Conservation (phyloP, 305 asterid species). For the Fraxinus sp. region DNA sequence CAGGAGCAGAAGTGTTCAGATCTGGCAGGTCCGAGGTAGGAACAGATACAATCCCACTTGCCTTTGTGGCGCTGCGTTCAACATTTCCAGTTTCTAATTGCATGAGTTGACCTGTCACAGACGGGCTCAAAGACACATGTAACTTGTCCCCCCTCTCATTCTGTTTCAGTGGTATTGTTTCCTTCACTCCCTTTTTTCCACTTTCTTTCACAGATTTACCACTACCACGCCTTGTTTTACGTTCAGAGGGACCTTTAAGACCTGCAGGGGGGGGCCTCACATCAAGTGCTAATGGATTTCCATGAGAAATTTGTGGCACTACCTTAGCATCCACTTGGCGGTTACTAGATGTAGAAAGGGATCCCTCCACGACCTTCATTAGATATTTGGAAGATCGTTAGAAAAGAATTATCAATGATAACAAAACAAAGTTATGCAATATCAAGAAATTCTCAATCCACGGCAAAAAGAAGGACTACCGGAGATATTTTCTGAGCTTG, state of each 20-base stretch:
- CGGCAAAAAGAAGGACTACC: constrained; percentile 39
- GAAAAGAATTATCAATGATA: constrained; percentile 8
- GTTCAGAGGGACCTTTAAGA: constrained; percentile 50
- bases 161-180: constrained; percentile 48
- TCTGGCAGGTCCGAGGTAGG: constrained; percentile 76
- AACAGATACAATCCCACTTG: constrained; percentile 50
- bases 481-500: constrained; percentile 49
- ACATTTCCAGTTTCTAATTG: constrained; percentile 44
- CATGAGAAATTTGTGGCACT: constrained; percentile 51
- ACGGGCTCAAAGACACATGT: constrained; percentile 43
- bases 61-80: constrained; percentile 40
- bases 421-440: constrained; percentile 1
- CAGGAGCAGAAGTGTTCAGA: constrained; percentile 66
- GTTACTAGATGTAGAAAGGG: constrained; percentile 45
- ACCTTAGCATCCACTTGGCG: constrained; percentile 36
- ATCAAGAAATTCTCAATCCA: constrained; percentile 17
- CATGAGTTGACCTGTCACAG: constrained; percentile 51
- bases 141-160: constrained; percentile 50
- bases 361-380: constrained; percentile 55
- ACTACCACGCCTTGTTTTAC: constrained; percentile 72
- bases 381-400: constrained; percentile 20
- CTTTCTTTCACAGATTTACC: constrained; percentile 66
- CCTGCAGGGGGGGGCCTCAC: constrained; percentile 41
- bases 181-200: constrained; percentile 62
- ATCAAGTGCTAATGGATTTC: constrained; percentile 41